Base-by-base conservation (phyloP, 495 filamentous ascomycete species). In the Xylaria cubensis region DNA sequence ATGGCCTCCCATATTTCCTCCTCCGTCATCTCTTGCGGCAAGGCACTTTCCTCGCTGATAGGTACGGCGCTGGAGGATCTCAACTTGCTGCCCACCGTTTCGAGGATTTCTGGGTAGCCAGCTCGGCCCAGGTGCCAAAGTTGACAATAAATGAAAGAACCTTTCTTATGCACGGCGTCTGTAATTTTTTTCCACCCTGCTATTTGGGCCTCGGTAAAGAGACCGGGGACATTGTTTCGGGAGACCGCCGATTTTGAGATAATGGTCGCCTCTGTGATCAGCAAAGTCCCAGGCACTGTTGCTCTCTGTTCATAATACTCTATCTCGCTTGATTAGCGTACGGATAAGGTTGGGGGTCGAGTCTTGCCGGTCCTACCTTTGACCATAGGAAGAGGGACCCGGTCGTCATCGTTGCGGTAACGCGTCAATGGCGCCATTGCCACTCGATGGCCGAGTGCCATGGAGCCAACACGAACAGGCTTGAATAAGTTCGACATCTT, bases 241-340 rank as follows among this genome's bases (percentile, higher is more conserved):
- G 84, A 83, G 74, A 83, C 83, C 55, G 83, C 80, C 78, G 85
- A 83, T 0, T 83, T 73, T n/a, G 82, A 86, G 39, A 86, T 83
- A n/a, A 84, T 81, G n/a, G 85, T 83, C 0, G 84, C 88, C 75
- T 89, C 87, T 6, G 83, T 82, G 48, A 90, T 87, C 46, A 89
- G 78, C n/a, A 90, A 73, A 1, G 86, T 85, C 15, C 88, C 88
- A 1, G 84, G 82, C 17, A 82, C 72, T 9, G 85, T 84, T 2
- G 87, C 80, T 10, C 87, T 82, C 70, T 90, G 88, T 1, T 75
- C 65, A 77, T 90, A 90, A 78, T 90, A 89, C 36, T 88, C 84
- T 69, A 61, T 64, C 3, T 42, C 78, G 79, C n/a, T 19, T 32
- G 46, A 50, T 71, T 42, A 71, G 69, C 32, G 10, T 26, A 56